Conservation (phyloP, 306 rosid species). For the Erythrophleum fordii region DNA sequence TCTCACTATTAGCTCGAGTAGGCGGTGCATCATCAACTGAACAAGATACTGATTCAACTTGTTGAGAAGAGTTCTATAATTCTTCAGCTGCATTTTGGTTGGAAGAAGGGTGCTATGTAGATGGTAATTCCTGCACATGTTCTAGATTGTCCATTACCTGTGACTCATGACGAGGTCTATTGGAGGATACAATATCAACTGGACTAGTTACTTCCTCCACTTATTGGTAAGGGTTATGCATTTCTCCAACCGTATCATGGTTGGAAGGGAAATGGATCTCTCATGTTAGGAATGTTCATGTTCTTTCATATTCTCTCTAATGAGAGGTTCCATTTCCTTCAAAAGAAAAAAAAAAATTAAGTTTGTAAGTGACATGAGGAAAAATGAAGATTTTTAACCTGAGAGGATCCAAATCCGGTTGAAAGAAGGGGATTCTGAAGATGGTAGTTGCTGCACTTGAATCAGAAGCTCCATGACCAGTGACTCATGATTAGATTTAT, state of each 20-base stretch:
- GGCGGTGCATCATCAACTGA: constrained; percentile 24
- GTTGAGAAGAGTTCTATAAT: background rate
- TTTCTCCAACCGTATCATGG: background rate
- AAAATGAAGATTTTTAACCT: no score
- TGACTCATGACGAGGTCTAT: no score
- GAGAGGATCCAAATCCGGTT: no score
- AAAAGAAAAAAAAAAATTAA: no score
- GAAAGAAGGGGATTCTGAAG: background rate
- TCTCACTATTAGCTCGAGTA: constrained; percentile 32
- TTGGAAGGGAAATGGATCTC: no score
- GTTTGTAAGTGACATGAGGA: no score
- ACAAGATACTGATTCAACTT: background rate
- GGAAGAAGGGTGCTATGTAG: background rate
- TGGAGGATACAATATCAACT: no score
- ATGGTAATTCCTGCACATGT: background rate
- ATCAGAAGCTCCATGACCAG: background rate
- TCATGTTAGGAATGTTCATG: no score
- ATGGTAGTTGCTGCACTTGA: background rate
- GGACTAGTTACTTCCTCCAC: no score
- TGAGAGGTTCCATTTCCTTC: no score
- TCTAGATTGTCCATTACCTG: background rate
- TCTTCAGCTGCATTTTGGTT: background rate
- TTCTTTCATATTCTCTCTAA: no score
- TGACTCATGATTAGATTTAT: constrained; percentile 29
- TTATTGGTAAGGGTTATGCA: background rate